Evolutionary conservation across 306 rosid genomes (phyloP).

Genomic region (Quercus ilex): DNA sequence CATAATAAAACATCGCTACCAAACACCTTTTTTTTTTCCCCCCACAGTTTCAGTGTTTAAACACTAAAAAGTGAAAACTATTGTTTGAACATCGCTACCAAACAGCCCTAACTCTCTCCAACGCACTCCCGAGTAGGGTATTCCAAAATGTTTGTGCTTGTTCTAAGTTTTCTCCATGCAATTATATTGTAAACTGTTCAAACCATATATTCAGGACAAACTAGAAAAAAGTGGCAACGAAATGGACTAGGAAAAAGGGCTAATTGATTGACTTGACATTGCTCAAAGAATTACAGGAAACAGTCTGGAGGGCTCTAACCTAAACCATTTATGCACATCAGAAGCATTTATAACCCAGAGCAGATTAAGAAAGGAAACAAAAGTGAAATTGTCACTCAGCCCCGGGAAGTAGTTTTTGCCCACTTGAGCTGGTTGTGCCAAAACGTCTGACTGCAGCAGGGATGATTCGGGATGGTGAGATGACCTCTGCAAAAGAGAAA

Average conservation of each 20-base stretch:
- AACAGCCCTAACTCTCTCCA: too few species aligned
- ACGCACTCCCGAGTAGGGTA: background rate
- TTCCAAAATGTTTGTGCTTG: background rate
- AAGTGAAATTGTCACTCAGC: constrained; percentile 33
- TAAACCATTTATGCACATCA: constrained; percentile 22
- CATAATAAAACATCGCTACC: too few species aligned
- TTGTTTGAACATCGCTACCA: too few species aligned
- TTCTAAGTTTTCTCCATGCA: too few species aligned
- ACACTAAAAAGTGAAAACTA: too few species aligned
- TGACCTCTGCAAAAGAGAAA: constrained; percentile 69
- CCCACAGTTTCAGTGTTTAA: too few species aligned
- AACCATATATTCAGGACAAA: background rate
- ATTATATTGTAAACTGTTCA: background rate
- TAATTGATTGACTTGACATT: background rate
- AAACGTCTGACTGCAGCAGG: constrained; percentile 53
- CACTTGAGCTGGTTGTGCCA: constrained; percentile 53
- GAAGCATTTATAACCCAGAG: constrained; percentile 6
- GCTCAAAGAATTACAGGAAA: constrained; percentile 13
- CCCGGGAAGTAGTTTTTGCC: constrained; percentile 71
- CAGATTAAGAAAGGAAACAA: background rate
- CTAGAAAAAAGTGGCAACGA: constrained; percentile 1
- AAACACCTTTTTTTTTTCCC: too few species aligned
- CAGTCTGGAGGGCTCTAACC: background rate
- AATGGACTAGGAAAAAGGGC: background rate
- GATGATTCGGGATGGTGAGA: constrained; percentile 81